Evolutionary conservation across 257 asterid genomes (phyloP), one percentile per base, ranked within the genome.

Genomic region (Nicotiana noctiflora): DNA sequence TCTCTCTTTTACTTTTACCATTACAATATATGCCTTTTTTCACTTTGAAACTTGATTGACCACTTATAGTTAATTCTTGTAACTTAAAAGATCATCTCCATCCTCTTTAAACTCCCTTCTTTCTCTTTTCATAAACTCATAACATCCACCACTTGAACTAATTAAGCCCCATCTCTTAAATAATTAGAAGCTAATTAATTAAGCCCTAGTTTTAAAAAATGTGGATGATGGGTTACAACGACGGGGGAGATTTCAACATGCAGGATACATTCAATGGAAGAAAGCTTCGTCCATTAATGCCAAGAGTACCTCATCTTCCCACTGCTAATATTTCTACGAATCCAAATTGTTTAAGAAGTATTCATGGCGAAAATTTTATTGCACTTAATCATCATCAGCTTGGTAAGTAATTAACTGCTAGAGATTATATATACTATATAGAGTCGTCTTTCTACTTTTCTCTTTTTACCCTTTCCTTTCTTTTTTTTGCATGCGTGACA

Each of bases 201-300:
- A 40, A 40, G 12, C 49, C 49, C 49, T 40, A 8, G 49, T 40
- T 40, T 40, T 40, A 8, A 21, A 12, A 52, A 65, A 91, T 94
- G 99, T 95, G 99, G 99, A 93, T 89, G 99, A 92, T 90, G 97
- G 98, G 98, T 25, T 95, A 88, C 86, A 93, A 79, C 40, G 97
- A 95, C 17, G 91, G 85, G 3, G 97, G 89, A 49, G 97, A 94
- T n/a, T 84, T 90, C 49, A 84, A 82, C 89, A 77, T 85, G 76
- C 86, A 89, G 65, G 94, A 89, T 80, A 88, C 97, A 4, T 90
- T 92, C 80, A 49, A 82, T 68, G 88, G 86, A 76, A 81, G 93
- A 31, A 91, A 86, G 40, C 92, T 91, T 62, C 94, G 95, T 1
- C 93, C 93, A 7, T 90, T 93, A 59, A 82, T 91, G 72, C 97